Evolutionary conservation across 169 alveolate genomes (phyloP), one percentile per base, ranked within the genome.

Genomic region (Eimeria necatrix): DNA sequence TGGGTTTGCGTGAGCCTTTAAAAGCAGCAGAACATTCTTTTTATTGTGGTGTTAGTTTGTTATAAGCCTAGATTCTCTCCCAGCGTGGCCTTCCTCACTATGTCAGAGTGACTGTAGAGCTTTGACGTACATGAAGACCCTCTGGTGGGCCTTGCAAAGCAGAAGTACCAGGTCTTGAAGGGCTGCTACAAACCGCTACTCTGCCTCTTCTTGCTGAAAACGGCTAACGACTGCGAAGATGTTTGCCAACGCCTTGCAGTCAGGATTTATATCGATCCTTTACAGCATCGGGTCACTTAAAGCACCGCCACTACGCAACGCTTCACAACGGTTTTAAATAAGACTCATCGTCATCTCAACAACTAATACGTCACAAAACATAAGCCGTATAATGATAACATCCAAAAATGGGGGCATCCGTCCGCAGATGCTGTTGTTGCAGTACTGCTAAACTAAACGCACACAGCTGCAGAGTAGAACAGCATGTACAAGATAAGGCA

Each of bases 171-270:
- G 86, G 60, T 76, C 86, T n/a, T 48, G 86, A 59, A 76, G 86
- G n/a, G 64, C 10, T 76, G 61, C 48, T 0, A 32, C 41, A 32
- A 32, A 32, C 41, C 41, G 41, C 41, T 32, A 32, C 41, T 32
- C 41, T 32, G 41, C 41, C 41, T 32, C 41, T 32, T 32, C 2
- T 32, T 0, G 41, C 41, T 32, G 41, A 32, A 32, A 32, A 32
- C 41, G 41, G 41, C 41, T 32, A 32, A 32, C 41, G 41, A 48
- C 46, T 61, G 41, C 22, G 92, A 96, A 96, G 84, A 98, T 98
- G 99, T 98, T 98, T 96, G 97, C 98, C 95, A 98, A 98, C 97
- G 98, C 99, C 20, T 98, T 97, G 97, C 98, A 98, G 96, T 97
- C 99, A 59, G 99, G 99, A 6, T 98, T 98, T 97, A 97, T 98